Base-by-base conservation (phyloP, 2,329 filamentous ascomycete species). In the Stagonosporopsis chrysanthemi region DNA sequence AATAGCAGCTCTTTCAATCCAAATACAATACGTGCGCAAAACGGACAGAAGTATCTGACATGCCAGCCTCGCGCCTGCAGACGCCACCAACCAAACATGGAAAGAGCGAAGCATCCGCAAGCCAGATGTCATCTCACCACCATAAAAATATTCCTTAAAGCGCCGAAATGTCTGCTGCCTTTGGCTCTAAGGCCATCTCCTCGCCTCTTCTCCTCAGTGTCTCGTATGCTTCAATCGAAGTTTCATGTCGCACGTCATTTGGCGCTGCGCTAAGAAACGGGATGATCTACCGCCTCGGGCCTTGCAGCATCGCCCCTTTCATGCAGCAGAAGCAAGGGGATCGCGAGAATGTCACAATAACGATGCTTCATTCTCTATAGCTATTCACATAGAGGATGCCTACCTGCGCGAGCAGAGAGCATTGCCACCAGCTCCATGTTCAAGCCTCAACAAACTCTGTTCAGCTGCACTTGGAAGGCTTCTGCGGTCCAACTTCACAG, bases 171-270 rank as follows among this genome's bases (percentile, higher is more conserved):
- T 19, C n/a, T 17, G 3, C 15, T 15, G 11, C 3, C 2, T 31
- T 26, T 3, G 24, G 6, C 8, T 17, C 29, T 17, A 44, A 19
- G 31, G 17, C 14, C 23, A 38, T 49, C 49, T 41, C 39, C 36
- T 50, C 26, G 33, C 56, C 42, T n/a, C 35, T 41, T 36, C 40
- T 51, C 24, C 39, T 56, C 50, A 48, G 56, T 41, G 52, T 59
- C 56, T 56, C 55, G 51, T 56, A 51, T 62, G 40, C 56, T 46
- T 66, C 61, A 57, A 63, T 63, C 61, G 58, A 49, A 39, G 63
- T 67, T 67, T 67, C 65, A 63, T 26, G 56, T 66, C 46, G 58
- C 65, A 66, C 63, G 61, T 67, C 65, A 64, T 66, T 49, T 63
- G 61, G 55, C 54, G 63, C 52, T 53, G 40, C 60, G 60, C 63